Percentiles rank a stretch among this genome's conserved stretches.
These are phyloP conservation scores for Dendrobium catenatum DNA, from an alignment of 106 monocot genomes.

Conservation along the genomic window DNA sequence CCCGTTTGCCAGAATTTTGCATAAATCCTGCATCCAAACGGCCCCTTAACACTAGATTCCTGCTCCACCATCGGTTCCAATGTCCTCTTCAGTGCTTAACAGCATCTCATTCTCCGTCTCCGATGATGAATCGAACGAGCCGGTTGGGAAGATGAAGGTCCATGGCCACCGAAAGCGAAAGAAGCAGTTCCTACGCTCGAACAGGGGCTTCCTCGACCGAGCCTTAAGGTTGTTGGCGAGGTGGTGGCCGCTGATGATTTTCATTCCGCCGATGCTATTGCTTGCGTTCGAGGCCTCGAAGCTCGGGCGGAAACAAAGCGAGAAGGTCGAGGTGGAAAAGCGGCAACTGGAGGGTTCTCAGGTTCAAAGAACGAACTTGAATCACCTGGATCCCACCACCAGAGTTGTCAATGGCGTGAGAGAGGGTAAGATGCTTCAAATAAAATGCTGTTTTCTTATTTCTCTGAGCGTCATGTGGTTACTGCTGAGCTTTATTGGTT, in stretches of 20 bases:
- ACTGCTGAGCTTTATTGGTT: neutral
- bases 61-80: neutral
- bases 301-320: slow-evolving; percentile 16
- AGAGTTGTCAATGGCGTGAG: slow-evolving; percentile 41
- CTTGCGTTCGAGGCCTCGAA: slow-evolving; percentile 40
- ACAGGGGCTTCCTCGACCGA: slow-evolving; percentile 8
- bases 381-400: slow-evolving; percentile 51
- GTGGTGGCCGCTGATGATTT: slow-evolving; percentile 64
- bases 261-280: slow-evolving; percentile 36
- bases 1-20: no score
- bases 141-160: slow-evolving; percentile 18
- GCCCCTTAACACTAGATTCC: neutral
- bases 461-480: neutral
- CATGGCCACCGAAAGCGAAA: slow-evolving; percentile 45
- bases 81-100: slow-evolving; percentile 24
- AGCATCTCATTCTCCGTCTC: slow-evolving; percentile 63
- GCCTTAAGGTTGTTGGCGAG: slow-evolving; percentile 23
- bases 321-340: neutral
- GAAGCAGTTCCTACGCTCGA: slow-evolving; percentile 13
- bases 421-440: slow-evolving; percentile 41
- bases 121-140: slow-evolving; percentile 63
- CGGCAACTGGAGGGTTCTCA: neutral
- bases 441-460: neutral
- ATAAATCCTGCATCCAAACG: neutral
- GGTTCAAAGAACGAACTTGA: slow-evolving; percentile 31